Percentiles rank a stretch among this genome's conserved stretches.
Evolutionary conservation across 2,329 filamentous ascomycete genomes (phyloP).

Genomic region (Madurella mycetomatis): DNA sequence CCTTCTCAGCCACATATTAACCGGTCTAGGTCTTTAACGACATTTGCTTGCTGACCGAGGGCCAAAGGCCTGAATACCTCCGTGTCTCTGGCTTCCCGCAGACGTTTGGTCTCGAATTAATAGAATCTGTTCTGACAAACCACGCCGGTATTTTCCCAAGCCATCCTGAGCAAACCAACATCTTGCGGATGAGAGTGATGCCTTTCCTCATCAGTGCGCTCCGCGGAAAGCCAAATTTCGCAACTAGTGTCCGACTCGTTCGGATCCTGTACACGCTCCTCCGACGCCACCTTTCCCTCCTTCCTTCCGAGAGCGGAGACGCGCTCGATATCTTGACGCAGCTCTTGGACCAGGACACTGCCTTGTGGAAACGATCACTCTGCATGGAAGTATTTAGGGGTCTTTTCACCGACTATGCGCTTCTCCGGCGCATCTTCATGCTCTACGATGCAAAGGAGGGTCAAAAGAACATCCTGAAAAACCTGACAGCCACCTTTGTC

Average conservation of each 20-base stretch:
- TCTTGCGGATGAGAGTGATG: slow-evolving; percentile 73
- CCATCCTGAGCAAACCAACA: slow-evolving; percentile 75
- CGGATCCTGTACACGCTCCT: slow-evolving; percentile 80
- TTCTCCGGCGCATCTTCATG: slow-evolving; percentile 75
- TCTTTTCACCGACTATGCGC: slow-evolving; percentile 73
- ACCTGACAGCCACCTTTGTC: slow-evolving; percentile 85
- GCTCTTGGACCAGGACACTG: slow-evolving; percentile 79
- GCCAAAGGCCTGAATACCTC: slow-evolving; percentile 76
- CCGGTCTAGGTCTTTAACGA: slow-evolving; percentile 71
- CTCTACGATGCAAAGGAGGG: slow-evolving; percentile 71
- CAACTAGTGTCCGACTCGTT: slow-evolving; percentile 74
- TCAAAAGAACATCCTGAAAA: slow-evolving; percentile 71
- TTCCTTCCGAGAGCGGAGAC: slow-evolving; percentile 77
- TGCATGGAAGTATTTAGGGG: slow-evolving; percentile 89
- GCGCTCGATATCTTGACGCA: slow-evolving; percentile 78
- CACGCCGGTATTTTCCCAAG: slow-evolving; percentile 74
- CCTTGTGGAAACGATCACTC: slow-evolving; percentile 79
- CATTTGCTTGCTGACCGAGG: slow-evolving; percentile 80
- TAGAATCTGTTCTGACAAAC: slow-evolving; percentile 84
- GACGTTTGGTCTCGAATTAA: slow-evolving; percentile 82
- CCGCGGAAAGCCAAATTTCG: slow-evolving; percentile 73
- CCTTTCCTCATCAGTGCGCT: slow-evolving; percentile 75
- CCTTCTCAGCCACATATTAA: neutral
- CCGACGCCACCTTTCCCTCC: slow-evolving; percentile 68
- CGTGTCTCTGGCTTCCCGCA: slow-evolving; percentile 72